phyloP scores from a whole-genome alignment of 768 basidiomycete species.

The Trametes cingulata region DNA sequence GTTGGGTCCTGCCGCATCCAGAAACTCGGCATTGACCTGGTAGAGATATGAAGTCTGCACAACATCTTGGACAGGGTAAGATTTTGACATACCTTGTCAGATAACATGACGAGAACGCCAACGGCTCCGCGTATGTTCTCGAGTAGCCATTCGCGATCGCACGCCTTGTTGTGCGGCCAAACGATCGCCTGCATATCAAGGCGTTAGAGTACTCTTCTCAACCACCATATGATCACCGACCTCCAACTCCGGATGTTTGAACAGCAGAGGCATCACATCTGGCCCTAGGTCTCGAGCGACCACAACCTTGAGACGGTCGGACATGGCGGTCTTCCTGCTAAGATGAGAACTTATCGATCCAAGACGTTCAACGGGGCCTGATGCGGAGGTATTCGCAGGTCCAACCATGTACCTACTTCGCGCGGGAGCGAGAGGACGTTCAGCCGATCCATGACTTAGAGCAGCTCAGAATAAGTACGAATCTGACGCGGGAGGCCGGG shows the following conservation, averaged over 20 bases:
- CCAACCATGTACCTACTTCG: neutral
- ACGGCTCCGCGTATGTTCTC: conserved; percentile 66
- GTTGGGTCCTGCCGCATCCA: conserved; percentile 74
- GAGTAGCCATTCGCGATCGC: conserved; percentile 70
- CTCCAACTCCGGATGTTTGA: conserved; percentile 52
- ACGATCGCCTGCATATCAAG: conserved; percentile 40
- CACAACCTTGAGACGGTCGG: conserved; percentile 45
- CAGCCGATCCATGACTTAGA: neutral
- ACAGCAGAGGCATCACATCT: conserved; percentile 60
- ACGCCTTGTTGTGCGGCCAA: conserved; percentile 53
- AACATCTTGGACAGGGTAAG: conserved; percentile 15
- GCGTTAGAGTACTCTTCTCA: neutral
- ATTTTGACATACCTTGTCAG: conserved; percentile 58
- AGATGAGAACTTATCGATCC: conserved; percentile 9
- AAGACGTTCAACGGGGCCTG: neutral
- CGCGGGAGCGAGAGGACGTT: neutral
- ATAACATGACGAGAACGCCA: conserved; percentile 60
- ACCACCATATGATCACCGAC: conserved; percentile 34
- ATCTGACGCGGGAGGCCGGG: too few relatives aligned
- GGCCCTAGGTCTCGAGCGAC: conserved; percentile 62
- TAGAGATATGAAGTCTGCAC: neutral
- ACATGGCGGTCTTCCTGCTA: conserved; percentile 1
- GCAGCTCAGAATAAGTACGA: too few relatives aligned
- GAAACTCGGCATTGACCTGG: conserved; percentile 73
- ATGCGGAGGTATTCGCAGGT: neutral